These are phyloP conservation scores for Sechiopsis laciniata DNA, from an alignment of 306 rosid species.

Conservation along the genomic window DNA sequence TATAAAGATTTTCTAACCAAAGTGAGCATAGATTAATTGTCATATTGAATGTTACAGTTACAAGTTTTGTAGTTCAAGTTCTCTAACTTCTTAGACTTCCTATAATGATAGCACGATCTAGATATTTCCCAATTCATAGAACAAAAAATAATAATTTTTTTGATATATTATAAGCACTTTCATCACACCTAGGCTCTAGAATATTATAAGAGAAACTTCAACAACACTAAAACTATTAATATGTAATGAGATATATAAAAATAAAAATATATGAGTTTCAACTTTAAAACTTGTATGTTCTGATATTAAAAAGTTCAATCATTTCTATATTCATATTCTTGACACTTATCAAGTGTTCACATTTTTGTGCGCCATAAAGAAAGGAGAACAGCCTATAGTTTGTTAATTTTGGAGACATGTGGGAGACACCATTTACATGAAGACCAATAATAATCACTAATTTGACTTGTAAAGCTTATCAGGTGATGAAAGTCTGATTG, in stretches of 20 bases:
- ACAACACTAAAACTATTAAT: not conserved
- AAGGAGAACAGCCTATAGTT: not conserved
- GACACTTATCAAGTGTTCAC: too few species aligned
- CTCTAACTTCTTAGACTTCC: not conserved
- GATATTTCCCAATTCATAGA: not conserved
- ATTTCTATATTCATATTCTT: not conserved
- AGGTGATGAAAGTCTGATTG: too few species aligned
- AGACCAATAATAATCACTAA: not conserved
- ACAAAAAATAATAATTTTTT: not conserved
- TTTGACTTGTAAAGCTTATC: constrained; percentile 8
- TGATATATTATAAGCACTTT: not conserved
- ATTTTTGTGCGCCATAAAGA: not conserved
- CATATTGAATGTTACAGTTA: too few species aligned
- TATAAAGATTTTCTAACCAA: too few species aligned
- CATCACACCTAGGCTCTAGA: not conserved
- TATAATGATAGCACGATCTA: too few species aligned
- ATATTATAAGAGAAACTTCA: not conserved
- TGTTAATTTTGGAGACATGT: not conserved
- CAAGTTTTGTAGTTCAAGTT: too few species aligned
- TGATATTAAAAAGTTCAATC: not conserved
- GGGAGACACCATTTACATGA: constrained; percentile 1
- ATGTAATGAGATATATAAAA: not conserved
- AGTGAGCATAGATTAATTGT: not conserved
- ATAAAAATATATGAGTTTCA: not conserved
- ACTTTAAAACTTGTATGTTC: not conserved